Evolutionary conservation across 2,329 filamentous ascomycete species (phyloP), one percentile per base, ranked within the genome.

Genomic region (Periconia macrospinosa): DNA sequence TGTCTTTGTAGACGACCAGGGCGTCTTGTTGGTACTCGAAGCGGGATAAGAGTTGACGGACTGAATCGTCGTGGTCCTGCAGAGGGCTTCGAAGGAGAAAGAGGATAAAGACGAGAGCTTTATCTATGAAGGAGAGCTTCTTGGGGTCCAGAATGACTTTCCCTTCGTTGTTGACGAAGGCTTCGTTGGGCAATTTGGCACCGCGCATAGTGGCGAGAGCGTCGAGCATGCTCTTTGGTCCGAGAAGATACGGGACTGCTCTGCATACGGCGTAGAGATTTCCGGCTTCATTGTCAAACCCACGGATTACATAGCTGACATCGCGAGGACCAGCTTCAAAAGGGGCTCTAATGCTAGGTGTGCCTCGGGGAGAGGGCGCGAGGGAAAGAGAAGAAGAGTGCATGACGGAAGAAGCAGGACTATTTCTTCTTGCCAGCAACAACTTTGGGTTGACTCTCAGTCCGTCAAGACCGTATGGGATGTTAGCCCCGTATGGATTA

Each of bases 161-260:
- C 5, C 43, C 43, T 6, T 52, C 33, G 13, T 41, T 13, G 27
- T 52, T 37, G 10, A 13, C 27, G 43, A 41, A 47, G 2, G 35
- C 17, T 1, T 30, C 20, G 6, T 35, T 8, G 11, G 33, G 43
- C 14, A 52, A 14, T 13, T 30, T 17, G 17, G 10, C 30, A 20
- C 15, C 17, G 18, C 27, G 23, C 20, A 48, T 40, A 15, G 37
- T 20, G n/a, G n/a, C n/a, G 20, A 47, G 35, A 10, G 40, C 37
- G 9, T 44, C 45, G 23, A 52, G 27, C 18, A 42, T 30, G 18
- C n/a, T 2, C 11, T n/a, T 18, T 15, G 50, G 37, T 6, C 35
- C 50, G 27, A 52, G 50, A 14, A 52, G 50, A 35, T 52, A 52
- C 6, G 50, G 50, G 30, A 52, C 45, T 14, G 40, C 30, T 10